Base-by-base conservation (phyloP, 176 grass and related monocot genomes). In the Elaeis guineensis region DNA sequence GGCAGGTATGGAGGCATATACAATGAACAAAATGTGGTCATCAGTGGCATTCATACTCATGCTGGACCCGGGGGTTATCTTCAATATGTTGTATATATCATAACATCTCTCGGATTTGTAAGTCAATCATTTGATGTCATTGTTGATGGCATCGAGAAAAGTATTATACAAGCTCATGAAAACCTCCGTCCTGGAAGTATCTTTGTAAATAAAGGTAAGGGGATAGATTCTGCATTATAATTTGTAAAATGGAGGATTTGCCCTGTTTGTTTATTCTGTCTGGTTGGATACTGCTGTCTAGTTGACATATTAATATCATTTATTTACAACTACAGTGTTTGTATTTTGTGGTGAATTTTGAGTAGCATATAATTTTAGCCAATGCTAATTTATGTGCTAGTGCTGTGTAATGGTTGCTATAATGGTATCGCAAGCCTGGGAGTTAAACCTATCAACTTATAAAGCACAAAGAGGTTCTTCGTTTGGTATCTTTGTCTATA, bases 1-100 rank as follows among this genome's bases (percentile, higher is more conserved):
- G 69, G 55, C 75, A 97, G 93, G 78, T 97, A 97, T 74, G 93
- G 93, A 24, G 63, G 74, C 57, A 70, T 92, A 64, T 97, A 97
- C 72, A 89, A 84, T 30, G 81, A 91, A 48, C 91, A 85, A 21
- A 97, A 89, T 64, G 81, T 89, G 52, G 93, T 80, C 67, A 97
- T 97, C 74, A 92, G 84, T 64, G 93, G 93, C 29, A 97, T 97
- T 48, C 93, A 97, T 62, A 97, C 87, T 25, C 93, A 97, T 88
- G 84, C 78, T 19, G 93, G 93, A 3, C 93, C 87, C 75, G 93
- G 93, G 93, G 93, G 93, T 67, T 97, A 97, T 70, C 87, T 97
- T 28, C 93, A 98, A 60, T 92, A 98, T 80, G 76, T 92, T 52
- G 81, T 92, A 26, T 98, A 98, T 69, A 89, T 92, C 72, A 66